phyloP scores from a whole-genome alignment of 2,329 filamentous ascomycete genomes.

The Ophiostoma montium region DNA sequence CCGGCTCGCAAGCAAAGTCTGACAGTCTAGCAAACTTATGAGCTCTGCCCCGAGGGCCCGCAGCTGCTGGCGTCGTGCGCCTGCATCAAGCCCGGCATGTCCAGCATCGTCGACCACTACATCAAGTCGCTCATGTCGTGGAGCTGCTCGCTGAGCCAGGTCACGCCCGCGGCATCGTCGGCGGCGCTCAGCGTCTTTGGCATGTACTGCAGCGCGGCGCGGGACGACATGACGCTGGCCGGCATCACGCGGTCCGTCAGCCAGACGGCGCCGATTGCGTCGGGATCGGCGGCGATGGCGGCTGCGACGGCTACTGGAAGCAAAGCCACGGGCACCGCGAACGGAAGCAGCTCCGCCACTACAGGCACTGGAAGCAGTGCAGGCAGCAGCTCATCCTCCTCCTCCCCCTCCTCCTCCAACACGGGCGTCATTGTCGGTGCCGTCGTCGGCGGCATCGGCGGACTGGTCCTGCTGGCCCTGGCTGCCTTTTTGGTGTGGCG shows the following conservation, averaged over 20 bases:
- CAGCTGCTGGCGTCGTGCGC: slow-evolving; percentile 37
- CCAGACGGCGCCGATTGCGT: slow-evolving; percentile 5
- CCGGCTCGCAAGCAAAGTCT: neutral
- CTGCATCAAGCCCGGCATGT: slow-evolving; percentile 36
- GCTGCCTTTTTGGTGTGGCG: slow-evolving; percentile 24
- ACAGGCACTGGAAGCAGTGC: slow-evolving; percentile 1
- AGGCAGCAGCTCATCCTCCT: neutral
- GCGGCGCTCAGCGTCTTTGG: slow-evolving; percentile 30
- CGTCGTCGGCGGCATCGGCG: slow-evolving; percentile 21
- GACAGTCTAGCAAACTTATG: slow-evolving; percentile 21
- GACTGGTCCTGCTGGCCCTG: slow-evolving; percentile 19
- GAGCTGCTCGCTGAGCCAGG: slow-evolving; percentile 25
- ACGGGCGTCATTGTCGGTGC: slow-evolving; percentile 23
- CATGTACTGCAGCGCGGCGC: slow-evolving; percentile 36
- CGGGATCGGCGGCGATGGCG: neutral
- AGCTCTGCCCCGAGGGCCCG: slow-evolving; percentile 31
- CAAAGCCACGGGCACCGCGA: neutral
- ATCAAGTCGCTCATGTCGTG: slow-evolving; percentile 31
- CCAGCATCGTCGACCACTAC: slow-evolving; percentile 25
- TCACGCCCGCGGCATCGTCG: slow-evolving; percentile 26
- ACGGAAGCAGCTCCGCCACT: neutral
- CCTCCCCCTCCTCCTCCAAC: slow-evolving; percentile 9
- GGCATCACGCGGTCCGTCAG: slow-evolving; percentile 26
- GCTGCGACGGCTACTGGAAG: neutral
- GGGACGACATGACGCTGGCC: slow-evolving; percentile 24